phyloP scores from a whole-genome alignment of 108 stramenopile genomes.

The Stephanodiscus triporus region DNA sequence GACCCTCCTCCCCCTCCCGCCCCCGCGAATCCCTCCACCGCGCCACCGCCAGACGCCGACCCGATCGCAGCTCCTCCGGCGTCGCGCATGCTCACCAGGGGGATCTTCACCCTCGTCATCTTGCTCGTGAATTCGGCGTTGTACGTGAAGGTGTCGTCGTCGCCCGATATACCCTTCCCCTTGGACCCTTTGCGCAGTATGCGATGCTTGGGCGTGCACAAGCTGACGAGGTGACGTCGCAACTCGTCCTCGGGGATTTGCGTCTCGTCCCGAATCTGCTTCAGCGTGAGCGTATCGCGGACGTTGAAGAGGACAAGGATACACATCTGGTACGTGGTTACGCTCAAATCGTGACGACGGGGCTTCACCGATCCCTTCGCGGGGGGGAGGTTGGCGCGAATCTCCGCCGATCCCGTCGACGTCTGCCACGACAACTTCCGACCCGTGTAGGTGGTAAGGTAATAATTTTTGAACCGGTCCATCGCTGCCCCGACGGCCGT shows the following conservation, averaged over 20 bases:
- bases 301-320: constrained; percentile 95
- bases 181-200: constrained; percentile 92
- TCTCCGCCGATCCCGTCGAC: constrained; percentile 90
- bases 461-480: constrained; percentile 86
- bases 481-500: constrained; percentile 71
- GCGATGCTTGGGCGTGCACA: constrained; percentile 95
- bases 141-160: constrained; percentile 92
- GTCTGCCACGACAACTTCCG: constrained; percentile 96
- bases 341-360: constrained; percentile 90
- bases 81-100: constrained; percentile 91
- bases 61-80: constrained; percentile 20
- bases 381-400: constrained; percentile 80
- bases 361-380: constrained; percentile 47
- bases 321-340: constrained; percentile 98
- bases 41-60: constrained; percentile 32
- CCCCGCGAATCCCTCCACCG: constrained; percentile 16
- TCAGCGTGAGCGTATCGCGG: constrained; percentile 74
- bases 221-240: constrained; percentile 92
- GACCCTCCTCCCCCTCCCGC: constrained; percentile 26
- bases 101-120: constrained; percentile 88
- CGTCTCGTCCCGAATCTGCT: constrained; percentile 80
- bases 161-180: constrained; percentile 88
- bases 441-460: constrained; percentile 92
- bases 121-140: constrained; percentile 90
- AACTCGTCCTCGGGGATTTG: constrained; percentile 91